Base-by-base conservation (phyloP, 306 rosid species). In the Ziziphus jujuba region DNA sequence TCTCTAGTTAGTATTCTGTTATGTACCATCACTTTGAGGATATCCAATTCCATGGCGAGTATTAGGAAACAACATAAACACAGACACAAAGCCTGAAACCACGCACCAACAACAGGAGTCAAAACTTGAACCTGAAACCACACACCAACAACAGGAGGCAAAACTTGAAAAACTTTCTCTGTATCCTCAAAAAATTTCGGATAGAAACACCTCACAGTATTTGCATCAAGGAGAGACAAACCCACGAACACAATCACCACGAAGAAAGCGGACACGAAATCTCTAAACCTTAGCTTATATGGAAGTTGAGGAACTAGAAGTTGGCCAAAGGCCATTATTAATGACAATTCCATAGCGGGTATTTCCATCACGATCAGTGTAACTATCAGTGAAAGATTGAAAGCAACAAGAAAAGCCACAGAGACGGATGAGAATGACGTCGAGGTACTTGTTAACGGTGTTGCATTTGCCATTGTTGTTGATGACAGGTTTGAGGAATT, bases 31-130 rank as follows among this genome's bases (percentile, higher is more conserved):
- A 45, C 50, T 73, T 0, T 79, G 17, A 47, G 87, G 84, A 48
- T 92, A 89, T 3, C 98, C 98, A 53, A 92, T 84, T 36, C 98
- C 98, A 62, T 89, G 91, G 56, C 98, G 97, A 17, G 19, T 72
- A 35, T 72, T 80, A 0, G 98, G 98, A 48, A 85, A 89, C 16
- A 81, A 0, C 64, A 78, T 52, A 60, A 87, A 92, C 17, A 82
- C 81, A 0, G 71, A n/a, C n/a, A n/a, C n/a, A n/a, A n/a, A 19
- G 24, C 96, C 68, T 4, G 96, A 54, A 65, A 77, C 66, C 9
- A 6, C 73, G n/a, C n/a, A n/a, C n/a, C n/a, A n/a, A n/a, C n/a
- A n/a, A n/a, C n/a, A n/a, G n/a, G n/a, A n/a, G n/a, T n/a, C n/a
- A n/a, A n/a, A n/a, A n/a, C n/a, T n/a, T n/a, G n/a, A 19, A 23